These are phyloP conservation scores for Bonnemaisonia californica DNA, from an alignment of 31 red algal genomes.

Conservation along the genomic window DNA sequence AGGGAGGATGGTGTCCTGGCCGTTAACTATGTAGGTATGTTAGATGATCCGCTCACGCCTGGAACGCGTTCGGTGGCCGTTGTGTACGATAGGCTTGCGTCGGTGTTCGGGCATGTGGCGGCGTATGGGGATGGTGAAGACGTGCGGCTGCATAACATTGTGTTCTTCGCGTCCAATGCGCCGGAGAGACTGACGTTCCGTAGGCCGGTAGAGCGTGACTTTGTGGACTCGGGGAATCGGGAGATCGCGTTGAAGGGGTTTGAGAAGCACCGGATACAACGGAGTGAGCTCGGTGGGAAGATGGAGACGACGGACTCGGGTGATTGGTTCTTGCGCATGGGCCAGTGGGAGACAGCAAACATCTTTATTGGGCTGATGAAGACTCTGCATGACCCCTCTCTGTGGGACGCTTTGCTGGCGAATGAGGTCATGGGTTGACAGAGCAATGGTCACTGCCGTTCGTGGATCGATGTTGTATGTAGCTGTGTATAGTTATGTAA, in stretches of 20 bases:
- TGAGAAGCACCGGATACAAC: slow-evolving; percentile 22
- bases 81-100: slow-evolving; percentile 44
- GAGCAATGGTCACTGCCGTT: too few species aligned
- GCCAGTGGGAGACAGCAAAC: background rate
- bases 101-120: slow-evolving; percentile 54
- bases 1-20: slow-evolving; percentile 66
- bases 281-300: slow-evolving; percentile 15
- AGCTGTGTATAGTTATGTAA: too few species aligned
- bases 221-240: slow-evolving; percentile 38
- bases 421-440: background rate
- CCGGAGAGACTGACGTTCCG: slow-evolving; percentile 24
- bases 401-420: background rate
- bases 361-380: background rate
- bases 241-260: slow-evolving; percentile 10
- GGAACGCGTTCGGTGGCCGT: slow-evolving; percentile 38
- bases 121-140: slow-evolving; percentile 62
- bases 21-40: slow-evolving; percentile 62
- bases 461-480: too few species aligned
- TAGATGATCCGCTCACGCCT: slow-evolving; percentile 5
- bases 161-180: slow-evolving; percentile 32
- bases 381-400: background rate
- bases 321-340: slow-evolving; percentile 24
- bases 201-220: slow-evolving; percentile 7
- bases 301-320: background rate
- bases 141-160: slow-evolving; percentile 25